Evolutionary conservation across 352 stramenopile genomes (phyloP), one percentile per base, ranked within the genome.

Genomic region (Phytopythium mirpurense): DNA sequence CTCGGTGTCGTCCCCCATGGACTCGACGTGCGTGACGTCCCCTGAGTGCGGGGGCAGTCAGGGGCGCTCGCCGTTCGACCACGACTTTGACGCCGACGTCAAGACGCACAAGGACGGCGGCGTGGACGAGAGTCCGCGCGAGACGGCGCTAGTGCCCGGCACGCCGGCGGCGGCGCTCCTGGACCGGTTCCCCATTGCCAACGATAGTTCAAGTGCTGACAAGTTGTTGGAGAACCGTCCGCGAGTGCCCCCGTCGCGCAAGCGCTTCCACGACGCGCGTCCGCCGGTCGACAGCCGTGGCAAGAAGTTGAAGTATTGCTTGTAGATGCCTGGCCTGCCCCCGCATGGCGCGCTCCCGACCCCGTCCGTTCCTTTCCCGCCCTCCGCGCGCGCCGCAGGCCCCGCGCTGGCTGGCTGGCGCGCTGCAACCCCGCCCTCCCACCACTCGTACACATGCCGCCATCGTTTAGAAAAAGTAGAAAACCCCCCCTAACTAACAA

Each of bases 161-260:
- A 67, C 67, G 51, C 40, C 40, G 21, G 40, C 40, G 21, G 10
- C 40, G 21, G 65, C 64, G 57, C 54, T 76, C 59, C 45, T 81
- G 56, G 73, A 78, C 34, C 76, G 68, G 55, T 81, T 77, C 56
- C 65, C 70, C 59, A 67, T 75, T 70, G 68, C 65, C 70, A 83
- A 80, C 73, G 67, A 78, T 73, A 79, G 73, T 79, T 83, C 73
- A 83, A 83, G 73, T 83, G 73, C 73, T 83, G 73, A 83, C 73
- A 78, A 81, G 70, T 79, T 78, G 70, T 74, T 74, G 69, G 72
- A 58, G 69, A 73, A 56, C 57, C 63, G 56, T 48, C 32, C 66
- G 56, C 66, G 61, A 55, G 48, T 63, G 53, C 29, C 44, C 29
- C 54, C 59, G 53, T 55, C 60, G 48, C 65, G 70, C 67, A 83